A percentile compares a stretch with the other conserved stretches of the same genome.
These are phyloP conservation scores for Syzygium grande DNA, from an alignment of 345 rosid species.

Conservation along the genomic window DNA sequence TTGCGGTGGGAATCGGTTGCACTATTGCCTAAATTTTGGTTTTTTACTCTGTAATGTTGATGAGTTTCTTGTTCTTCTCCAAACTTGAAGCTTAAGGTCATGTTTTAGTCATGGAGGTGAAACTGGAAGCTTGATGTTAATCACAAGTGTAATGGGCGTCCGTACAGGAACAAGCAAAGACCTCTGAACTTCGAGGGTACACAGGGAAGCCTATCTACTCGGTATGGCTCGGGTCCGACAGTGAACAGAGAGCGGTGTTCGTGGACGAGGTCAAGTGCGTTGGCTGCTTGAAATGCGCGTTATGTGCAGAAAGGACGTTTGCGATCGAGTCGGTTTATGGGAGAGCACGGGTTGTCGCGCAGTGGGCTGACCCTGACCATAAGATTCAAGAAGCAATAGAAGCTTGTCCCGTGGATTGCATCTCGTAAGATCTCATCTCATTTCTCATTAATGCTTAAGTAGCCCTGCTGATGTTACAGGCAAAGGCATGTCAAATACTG, in stretches of 20 bases:
- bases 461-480: neutral
- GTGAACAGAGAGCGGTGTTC: constrained; percentile 69
- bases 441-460: neutral
- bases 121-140: neutral
- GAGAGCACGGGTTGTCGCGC: constrained; percentile 87
- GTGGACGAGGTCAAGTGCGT: constrained; percentile 90
- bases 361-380: constrained; percentile 87
- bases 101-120: neutral
- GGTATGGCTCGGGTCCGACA: constrained; percentile 69
- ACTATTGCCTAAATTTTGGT: neutral
- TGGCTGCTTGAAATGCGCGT: constrained; percentile 91
- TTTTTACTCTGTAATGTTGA: neutral
- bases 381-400: constrained; percentile 71
- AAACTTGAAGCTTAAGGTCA: neutral
- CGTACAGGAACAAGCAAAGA: constrained; percentile 64
- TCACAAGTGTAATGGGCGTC: too few species aligned
- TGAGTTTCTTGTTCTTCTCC: neutral
- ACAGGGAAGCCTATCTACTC: constrained; percentile 75
- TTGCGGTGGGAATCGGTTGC: neutral
- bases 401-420: constrained; percentile 81
- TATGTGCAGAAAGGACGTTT: constrained; percentile 70
- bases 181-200: constrained; percentile 60
- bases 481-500: neutral
- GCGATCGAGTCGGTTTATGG: constrained; percentile 73
- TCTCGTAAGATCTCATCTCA: constrained; percentile 30